phyloP scores from a whole-genome alignment of 2,329 filamentous ascomycete species.

The Sporothrix brunneoviolacea region DNA sequence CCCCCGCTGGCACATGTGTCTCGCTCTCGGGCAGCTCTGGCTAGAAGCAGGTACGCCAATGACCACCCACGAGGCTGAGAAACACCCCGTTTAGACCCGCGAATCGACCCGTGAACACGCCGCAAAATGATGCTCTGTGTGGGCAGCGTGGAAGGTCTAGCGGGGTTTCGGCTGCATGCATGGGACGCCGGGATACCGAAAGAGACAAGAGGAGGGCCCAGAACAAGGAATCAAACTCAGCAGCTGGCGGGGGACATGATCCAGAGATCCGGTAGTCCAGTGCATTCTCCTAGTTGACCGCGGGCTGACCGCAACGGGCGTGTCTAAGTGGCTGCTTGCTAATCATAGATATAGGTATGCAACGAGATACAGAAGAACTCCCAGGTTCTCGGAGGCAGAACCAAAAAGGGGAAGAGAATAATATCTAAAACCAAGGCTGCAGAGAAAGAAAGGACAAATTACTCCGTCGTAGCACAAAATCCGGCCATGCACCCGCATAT shows the following conservation, averaged over 20 bases:
- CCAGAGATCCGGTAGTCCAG: too few relatives aligned
- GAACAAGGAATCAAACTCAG: too few relatives aligned
- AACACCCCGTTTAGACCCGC: neutral
- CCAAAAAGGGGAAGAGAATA: neutral
- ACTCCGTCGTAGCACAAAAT: neutral
- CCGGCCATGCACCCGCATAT: neutral
- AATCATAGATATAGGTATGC: too few relatives aligned
- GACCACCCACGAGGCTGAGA: slow-evolving; percentile 11
- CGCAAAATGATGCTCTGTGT: neutral
- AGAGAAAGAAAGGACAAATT: neutral
- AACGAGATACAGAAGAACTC: neutral
- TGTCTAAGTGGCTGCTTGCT: too few relatives aligned
- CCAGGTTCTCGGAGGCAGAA: too few relatives aligned
- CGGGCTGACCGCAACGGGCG: too few relatives aligned
- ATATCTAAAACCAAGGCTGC: neutral
- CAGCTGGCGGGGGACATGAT: too few relatives aligned
- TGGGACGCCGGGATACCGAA: too few relatives aligned
- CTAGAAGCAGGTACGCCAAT: neutral
- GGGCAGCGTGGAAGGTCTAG: too few relatives aligned
- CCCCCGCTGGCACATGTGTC: slow-evolving; percentile 10
- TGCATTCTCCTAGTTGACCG: too few relatives aligned
- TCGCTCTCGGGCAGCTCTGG: neutral
- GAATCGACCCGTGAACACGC: neutral
- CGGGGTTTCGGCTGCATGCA: too few relatives aligned
- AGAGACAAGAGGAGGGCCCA: too few relatives aligned